Conservation (phyloP, 257 asterid genomes). For the Leptodermis oblonga region DNA sequence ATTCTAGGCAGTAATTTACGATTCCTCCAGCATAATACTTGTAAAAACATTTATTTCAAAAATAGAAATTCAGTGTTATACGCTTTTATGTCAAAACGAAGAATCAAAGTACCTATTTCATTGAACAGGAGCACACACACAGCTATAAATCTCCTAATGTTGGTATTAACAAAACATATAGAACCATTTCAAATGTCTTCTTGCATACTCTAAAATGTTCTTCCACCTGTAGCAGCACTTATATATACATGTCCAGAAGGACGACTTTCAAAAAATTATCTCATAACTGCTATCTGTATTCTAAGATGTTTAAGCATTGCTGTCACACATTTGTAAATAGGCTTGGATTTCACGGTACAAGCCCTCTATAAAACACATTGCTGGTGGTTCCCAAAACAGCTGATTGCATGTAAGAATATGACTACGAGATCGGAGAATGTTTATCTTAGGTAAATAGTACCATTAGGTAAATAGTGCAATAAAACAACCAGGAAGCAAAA, state of each 20-base stretch:
- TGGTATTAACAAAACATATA: not conserved
- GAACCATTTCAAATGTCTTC: too few relatives aligned
- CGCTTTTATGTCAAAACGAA: not conserved
- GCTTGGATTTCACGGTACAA: too few relatives aligned
- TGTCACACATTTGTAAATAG: too few relatives aligned
- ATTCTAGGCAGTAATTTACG: not conserved
- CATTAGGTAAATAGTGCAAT: not conserved
- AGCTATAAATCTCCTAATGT: not conserved
- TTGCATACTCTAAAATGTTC: too few relatives aligned
- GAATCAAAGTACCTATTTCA: not conserved
- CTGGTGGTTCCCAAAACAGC: too few relatives aligned
- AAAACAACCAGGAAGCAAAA: not conserved
- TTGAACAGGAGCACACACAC: not conserved
- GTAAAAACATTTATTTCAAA: not conserved
- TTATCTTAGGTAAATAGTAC: too few relatives aligned
- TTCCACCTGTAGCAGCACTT: not conserved
- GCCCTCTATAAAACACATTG: too few relatives aligned
- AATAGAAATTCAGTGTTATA: not conserved
- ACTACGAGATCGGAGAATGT: too few relatives aligned
- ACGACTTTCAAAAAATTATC: not conserved
- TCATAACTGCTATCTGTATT: not conserved
- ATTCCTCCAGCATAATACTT: not conserved
- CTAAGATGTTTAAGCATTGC: too few relatives aligned
- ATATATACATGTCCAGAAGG: not conserved
- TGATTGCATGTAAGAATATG: too few relatives aligned